Evolutionary conservation across 192 early-diverging fungal genomes (phyloP), one percentile per base, ranked within the genome.

Genomic region (Coemansia sp.): DNA sequence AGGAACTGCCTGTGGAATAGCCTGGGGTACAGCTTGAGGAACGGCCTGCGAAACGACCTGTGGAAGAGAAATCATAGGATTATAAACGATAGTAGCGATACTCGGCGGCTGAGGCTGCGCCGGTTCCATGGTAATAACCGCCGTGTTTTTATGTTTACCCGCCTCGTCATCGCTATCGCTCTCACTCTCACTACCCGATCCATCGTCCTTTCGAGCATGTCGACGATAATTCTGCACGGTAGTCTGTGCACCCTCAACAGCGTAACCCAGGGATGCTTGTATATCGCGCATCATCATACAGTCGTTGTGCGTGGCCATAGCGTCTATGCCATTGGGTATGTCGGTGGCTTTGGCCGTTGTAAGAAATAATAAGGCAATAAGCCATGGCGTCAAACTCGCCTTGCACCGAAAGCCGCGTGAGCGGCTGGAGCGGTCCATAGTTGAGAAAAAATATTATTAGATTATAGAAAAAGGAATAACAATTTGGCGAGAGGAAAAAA

Each of bases 151-250:
- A n/a, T 59, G 31, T 1, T 55, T 53, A 14, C 50, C 23, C 15
- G n/a, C n/a, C n/a, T 72, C 34, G 14, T 71, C 50, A 9, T 64
- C 69, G 36, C 59, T 44, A 25, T 73, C 65, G 41, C 72, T 73
- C 14, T 72, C 70, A 36, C 71, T 73, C 10, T 57, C 70, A 37
- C 46, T 66, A 27, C 46, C 65, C 31, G 55, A 31, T 10, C 50
- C 65, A 38, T 48, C 29, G 60, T 48, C 60, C 9, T 51, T 62
- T 3, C 32, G 27, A 4, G 45, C 70, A 10, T 14, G 25, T 7
- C 21, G 29, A 15, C 53, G 8, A 41, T 41, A 14, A 41, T 21
- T 23, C 50, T 9, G 19, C 50, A 51, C 46, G 19, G 46, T 48
- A 7, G 15, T 19, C 21, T 11, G 12, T 2, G 39, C 10, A 14